Base-by-base conservation (phyloP, 805 yeast genomes). In the Gaillardinia entomophila region DNA sequence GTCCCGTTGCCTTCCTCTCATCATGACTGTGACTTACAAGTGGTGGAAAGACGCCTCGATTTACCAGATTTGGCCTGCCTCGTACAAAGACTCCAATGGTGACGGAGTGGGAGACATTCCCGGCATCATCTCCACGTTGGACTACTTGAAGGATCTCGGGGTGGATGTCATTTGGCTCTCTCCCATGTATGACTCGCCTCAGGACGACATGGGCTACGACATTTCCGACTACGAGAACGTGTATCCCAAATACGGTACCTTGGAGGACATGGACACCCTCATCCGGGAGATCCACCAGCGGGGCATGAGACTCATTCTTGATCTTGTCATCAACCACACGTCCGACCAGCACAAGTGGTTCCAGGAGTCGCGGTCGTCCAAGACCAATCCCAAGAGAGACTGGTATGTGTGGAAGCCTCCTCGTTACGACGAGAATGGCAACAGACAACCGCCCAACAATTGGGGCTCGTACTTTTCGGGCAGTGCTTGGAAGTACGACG, bases 141-240 rank as follows among this genome's bases (percentile, higher is more conserved):
- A 72, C 51, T 73, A 75, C 49, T 48, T 75, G 49, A 65, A 70
- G 46, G 51, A 49, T 15, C 53, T 75, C 20, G 78, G 78, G 2
- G 60, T 61, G 12, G 77, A 72, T 36, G 67, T 70, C 12, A 55
- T 76, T 26, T 76, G 81, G 82, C 49, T 75, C 33, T 69, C 73
- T 16, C 82, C 81, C 15, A 70, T 71, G 60, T 74, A 63, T 53
- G 76, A 71, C 39, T 69, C 77, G 3, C 81, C 81, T 4, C 75
- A 71, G 48, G 72, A 67, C 32, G 82, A 75, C 48, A 75, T 75
- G 80, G 82, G 82, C 3, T 76, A 75, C 47, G 81, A 76, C 43
- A 72, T 76, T 45, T 53, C 72, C 13, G 68, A 76, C 52, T 76
- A 76, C 54, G 66, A 71, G 49, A 63, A 53, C 16, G 66, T 76